Evolutionary conservation across 2,329 filamentous ascomycete genomes (phyloP), one percentile per base, ranked within the genome.

Genomic region (Thermochaetoides dissita): DNA sequence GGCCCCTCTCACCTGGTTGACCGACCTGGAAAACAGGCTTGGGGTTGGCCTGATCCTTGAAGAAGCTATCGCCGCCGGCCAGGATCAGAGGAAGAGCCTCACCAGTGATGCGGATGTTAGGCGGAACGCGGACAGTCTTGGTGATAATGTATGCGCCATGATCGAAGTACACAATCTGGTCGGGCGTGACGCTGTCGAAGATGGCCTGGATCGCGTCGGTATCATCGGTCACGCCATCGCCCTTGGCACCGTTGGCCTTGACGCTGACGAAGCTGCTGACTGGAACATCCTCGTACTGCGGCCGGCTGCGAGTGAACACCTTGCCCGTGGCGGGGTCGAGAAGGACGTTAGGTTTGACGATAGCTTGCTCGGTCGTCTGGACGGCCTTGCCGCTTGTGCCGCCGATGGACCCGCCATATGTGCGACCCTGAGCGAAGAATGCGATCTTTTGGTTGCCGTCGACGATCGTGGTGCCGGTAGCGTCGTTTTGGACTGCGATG

Each of bases 31-130:
- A 84, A 53, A 93, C 81, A n/a, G 85, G 76, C 57, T 79, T 75
- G 34, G 87, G 88, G 57, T 87, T 84, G 50, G 67, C 63, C 59
- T 80, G 69, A 59, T 94, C 78, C 48, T 70, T 65, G 68, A 95
- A 96, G 49, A 72, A 70, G 31, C 63, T 69, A 54, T 64, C 57
- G 41, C 88, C 88, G 39, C 79, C 75, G 28, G 85, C 88, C 71
- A 95, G 81, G 59, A 96, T 81, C 47, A 94, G 65, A 3, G 89
- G 81, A 84, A 85, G 94, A 57, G 93, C 79, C 63, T 95, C 87
- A 54, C 89, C 89, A 7, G 84, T 84, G 57, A 96, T 88, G 64
- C 80, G 83, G 65, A 89, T 78, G 55, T 86, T 74, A 67, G 81
- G 82, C 44, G 83, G 83, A 7, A 88, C 70, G 51, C 74, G 72